Conservation (phyloP, 2,329 filamentous ascomycete species). For the Monilinia laxa region DNA sequence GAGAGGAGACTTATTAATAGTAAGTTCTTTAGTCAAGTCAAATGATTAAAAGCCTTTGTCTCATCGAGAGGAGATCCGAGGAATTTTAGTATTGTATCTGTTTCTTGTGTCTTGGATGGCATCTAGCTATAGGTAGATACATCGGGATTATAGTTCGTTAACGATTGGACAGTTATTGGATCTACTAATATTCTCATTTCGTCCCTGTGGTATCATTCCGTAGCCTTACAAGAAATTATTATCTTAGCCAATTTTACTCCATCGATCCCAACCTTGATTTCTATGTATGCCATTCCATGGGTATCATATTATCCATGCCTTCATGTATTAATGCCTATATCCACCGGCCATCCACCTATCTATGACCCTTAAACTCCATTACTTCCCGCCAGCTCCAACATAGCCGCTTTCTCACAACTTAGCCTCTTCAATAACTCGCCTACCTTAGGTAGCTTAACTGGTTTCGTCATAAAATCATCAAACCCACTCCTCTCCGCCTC, state of each 20-base stretch:
- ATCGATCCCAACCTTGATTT: not conserved
- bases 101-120: too few species aligned
- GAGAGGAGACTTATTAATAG: too few species aligned
- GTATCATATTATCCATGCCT: not conserved
- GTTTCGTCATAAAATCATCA: conserved; percentile 56
- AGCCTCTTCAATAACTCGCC: conserved; percentile 29
- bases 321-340: too few species aligned
- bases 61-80: too few species aligned
- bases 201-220: not conserved
- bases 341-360: not conserved
- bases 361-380: not conserved
- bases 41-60: too few species aligned
- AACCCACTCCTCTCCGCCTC: conserved; percentile 53
- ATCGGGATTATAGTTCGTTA: too few species aligned
- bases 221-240: not conserved
- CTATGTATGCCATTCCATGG: too few species aligned
- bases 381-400: not conserved
- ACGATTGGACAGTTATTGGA: not conserved
- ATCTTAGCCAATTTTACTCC: not conserved
- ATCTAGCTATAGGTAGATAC: too few species aligned
- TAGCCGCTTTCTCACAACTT: conserved; percentile 25
- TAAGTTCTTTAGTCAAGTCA: too few species aligned
- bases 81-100: too few species aligned
- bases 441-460: conserved; percentile 41
- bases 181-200: not conserved